Conservation (phyloP, 495 filamentous ascomycete genomes). For the Tuber calosporum region DNA sequence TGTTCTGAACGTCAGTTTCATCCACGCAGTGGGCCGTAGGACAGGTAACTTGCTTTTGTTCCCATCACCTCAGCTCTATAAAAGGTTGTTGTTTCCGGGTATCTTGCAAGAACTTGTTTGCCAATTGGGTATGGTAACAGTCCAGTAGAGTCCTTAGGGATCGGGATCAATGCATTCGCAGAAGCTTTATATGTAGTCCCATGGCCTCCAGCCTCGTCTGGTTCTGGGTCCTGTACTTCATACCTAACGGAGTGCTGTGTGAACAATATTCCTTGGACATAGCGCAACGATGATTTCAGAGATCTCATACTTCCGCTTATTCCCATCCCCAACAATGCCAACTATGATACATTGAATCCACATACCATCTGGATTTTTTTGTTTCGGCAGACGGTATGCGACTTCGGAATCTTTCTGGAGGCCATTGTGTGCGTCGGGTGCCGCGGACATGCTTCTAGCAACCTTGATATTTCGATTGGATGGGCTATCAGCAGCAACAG, state of each 20-base stretch:
- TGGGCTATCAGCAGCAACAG: constrained; percentile 39
- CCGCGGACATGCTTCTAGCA: constrained; percentile 39
- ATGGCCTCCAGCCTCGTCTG: constrained; percentile 67
- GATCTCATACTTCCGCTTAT: constrained; percentile 59
- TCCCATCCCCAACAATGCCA: constrained; percentile 73
- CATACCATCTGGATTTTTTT: constrained; percentile 59
- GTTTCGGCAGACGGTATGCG: constrained; percentile 53
- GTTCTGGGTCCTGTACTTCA: constrained; percentile 89
- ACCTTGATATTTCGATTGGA: constrained; percentile 40
- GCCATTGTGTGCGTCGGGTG: constrained; percentile 29
- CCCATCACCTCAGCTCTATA: constrained; percentile 92
- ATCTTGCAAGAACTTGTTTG: constrained; percentile 72
- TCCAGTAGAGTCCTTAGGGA: constrained; percentile 55
- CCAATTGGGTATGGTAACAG: constrained; percentile 68
- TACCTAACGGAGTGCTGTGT: constrained; percentile 52
- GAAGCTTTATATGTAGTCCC: constrained; percentile 68
- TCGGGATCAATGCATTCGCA: constrained; percentile 74
- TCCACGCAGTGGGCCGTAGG: not conserved
- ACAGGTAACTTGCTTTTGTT: constrained; percentile 45
- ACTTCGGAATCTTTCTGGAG: constrained; percentile 37
- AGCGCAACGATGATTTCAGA: not conserved
- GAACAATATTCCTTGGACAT: constrained; percentile 10
- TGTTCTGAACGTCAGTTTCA: constrained; percentile 16
- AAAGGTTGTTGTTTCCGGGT: constrained; percentile 91
- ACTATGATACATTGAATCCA: constrained; percentile 90